Percentiles rank a stretch among this genome's conserved stretches.
Evolutionary conservation across 2,329 filamentous ascomycete species (phyloP).

Genomic region (Pezicula carpinea): DNA sequence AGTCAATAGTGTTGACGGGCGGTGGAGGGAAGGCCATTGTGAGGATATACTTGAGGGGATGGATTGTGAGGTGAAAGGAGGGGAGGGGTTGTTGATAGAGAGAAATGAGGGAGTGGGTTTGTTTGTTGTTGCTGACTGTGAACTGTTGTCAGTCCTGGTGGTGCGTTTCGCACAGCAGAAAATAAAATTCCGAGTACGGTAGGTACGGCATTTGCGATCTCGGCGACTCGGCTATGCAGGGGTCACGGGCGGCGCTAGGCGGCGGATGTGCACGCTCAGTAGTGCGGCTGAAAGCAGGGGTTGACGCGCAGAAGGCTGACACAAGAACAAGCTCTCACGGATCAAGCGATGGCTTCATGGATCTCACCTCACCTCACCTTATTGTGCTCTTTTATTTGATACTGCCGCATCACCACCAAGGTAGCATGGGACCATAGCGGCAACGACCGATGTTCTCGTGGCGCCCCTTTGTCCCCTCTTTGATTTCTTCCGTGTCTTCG

Average conservation of each 20-base stretch:
- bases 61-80: neutral
- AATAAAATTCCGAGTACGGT: neutral
- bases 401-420: too few species aligned
- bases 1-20: constrained; percentile 78
- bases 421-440: too few species aligned
- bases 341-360: too few species aligned
- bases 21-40: constrained; percentile 65
- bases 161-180: neutral
- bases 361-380: too few species aligned
- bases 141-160: neutral
- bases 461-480: too few species aligned
- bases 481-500: neutral
- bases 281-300: too few species aligned
- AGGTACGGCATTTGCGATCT: neutral
- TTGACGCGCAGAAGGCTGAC: too few species aligned
- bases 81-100: constrained; percentile 1
- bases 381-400: too few species aligned
- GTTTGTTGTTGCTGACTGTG: neutral
- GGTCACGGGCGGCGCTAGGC: too few species aligned
- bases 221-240: neutral
- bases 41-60: constrained; percentile 1
- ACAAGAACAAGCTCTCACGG: too few species aligned
- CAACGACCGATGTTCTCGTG: too few species aligned
- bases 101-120: neutral
- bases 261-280: too few species aligned